Evolutionary conservation across 1,284 basidiomycete genomes (phyloP), one percentile per base, ranked within the genome.

Genomic region (Ceratobasidium sp.): DNA sequence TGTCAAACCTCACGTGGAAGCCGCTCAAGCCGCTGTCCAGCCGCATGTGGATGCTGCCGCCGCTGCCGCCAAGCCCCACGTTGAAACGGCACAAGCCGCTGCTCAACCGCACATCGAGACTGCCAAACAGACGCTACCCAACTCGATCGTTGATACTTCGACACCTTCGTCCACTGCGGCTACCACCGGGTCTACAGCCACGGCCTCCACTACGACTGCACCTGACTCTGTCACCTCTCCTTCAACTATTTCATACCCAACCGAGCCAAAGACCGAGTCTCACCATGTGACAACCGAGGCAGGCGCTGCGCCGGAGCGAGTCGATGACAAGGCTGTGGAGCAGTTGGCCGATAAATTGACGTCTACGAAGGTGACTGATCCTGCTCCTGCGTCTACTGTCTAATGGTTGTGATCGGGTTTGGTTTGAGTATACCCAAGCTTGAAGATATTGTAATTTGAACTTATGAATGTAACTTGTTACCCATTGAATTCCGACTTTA

Each of bases 41-140:
- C 64, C 60, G n/a, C 53, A 76, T 47, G 23, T 67, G n/a, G 73
- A 64, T 15, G 68, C 54, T n/a, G 68, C 68, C 15, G 23, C 68
- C 11, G 23, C 60, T 28, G 23, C 71, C 13, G 42, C 28, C 23
- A 20, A 67, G 47, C 71, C 61, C 20, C 56, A 65, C 23, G 56
- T 75, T 31, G 63, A 66, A 28, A 26, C 15, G 7, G 68, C 60
- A 13, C 28, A 53, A 28, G 33, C 64, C 42, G 65, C 75, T 15
- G 68, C 69, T 39, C 76, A 77, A 51, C 64, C 75, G n/a, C 49
- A 67, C 49, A 17, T 69, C 35, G 51, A 75, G 15, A 45, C 68
- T 11, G 63, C 51, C 23, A 66, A 75, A 51, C 45, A 56, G n/a
- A 17, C 56, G 17, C 58, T 51, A 31, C 39, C 71, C 6, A 37